Percentiles rank a stretch among this genome's conserved stretches.
Evolutionary conservation across 768 basidiomycete genomes (phyloP).

Genomic region (Ramaria sp.): DNA sequence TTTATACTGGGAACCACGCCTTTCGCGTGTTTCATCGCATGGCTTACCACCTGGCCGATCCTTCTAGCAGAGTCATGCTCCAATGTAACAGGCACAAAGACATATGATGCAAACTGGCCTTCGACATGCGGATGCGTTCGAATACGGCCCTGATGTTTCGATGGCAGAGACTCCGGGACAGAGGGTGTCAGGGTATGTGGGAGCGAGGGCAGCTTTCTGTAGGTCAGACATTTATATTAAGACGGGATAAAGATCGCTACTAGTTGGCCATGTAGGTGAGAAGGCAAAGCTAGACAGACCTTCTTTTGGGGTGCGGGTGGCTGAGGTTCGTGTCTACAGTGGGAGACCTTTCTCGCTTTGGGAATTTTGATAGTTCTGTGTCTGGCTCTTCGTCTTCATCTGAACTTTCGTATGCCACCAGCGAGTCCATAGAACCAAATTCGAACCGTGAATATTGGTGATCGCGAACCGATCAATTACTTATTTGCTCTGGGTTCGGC

Average conservation of each 20-base stretch:
- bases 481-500: too few species aligned
- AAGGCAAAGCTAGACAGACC: background rate
- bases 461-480: background rate
- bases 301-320: background rate
- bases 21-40: conserved; percentile 35
- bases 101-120: conserved; percentile 75
- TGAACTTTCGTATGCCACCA: conserved; percentile 45
- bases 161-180: conserved; percentile 59
- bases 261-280: background rate
- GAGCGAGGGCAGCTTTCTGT: conserved; percentile 55
- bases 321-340: background rate
- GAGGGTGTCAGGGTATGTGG: conserved; percentile 36
- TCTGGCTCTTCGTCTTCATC: conserved; percentile 18
- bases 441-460: background rate
- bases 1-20: conserved; percentile 36
- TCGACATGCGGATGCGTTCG: conserved; percentile 72
- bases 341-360: background rate
- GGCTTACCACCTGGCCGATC: conserved; percentile 36
- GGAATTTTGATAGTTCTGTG: background rate
- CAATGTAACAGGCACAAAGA: conserved; percentile 57
- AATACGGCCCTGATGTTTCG: conserved; percentile 74
- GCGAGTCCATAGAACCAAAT: conserved; percentile 5
- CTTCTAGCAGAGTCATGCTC: conserved; percentile 23
- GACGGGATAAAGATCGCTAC: background rate
- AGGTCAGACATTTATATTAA: background rate